Conservation (phyloP, 192 early-diverging fungal species). For the Gryganskiella cystojenkinii region DNA sequence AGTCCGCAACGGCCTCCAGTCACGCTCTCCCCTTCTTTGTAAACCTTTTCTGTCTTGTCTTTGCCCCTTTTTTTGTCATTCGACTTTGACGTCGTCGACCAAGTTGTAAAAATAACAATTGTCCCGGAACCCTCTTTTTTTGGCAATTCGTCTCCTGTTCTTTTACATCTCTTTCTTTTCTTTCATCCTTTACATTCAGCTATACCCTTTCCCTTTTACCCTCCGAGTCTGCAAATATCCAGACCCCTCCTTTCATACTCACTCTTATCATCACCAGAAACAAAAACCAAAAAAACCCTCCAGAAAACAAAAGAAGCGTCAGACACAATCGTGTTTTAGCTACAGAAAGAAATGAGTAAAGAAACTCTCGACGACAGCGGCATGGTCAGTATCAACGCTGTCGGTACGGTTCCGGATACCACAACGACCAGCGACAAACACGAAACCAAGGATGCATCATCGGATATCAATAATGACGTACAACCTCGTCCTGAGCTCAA, state of each 20-base stretch:
- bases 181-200: neutral
- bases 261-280: neutral
- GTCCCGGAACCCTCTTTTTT: neutral
- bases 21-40: no score
- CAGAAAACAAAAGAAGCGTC: neutral
- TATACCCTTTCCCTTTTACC: neutral
- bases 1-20: no score
- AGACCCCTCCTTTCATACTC: neutral
- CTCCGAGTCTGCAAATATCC: neutral
- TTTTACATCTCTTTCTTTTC: neutral
- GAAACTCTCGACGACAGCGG: neutral
- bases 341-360: neutral
- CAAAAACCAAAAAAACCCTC: neutral
- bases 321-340: neutral
- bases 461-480: neutral
- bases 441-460: neutral
- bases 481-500: neutral
- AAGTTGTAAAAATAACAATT: neutral
- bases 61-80: no score
- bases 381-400: conserved; percentile 33
- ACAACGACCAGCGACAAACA: neutral
- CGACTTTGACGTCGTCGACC: no score
- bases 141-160: neutral
- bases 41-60: no score
- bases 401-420: conserved; percentile 25